Evolutionary conservation across 2,329 filamentous ascomycete genomes (phyloP), one percentile per base, ranked within the genome.

Genomic region (Fusarium concolor): DNA sequence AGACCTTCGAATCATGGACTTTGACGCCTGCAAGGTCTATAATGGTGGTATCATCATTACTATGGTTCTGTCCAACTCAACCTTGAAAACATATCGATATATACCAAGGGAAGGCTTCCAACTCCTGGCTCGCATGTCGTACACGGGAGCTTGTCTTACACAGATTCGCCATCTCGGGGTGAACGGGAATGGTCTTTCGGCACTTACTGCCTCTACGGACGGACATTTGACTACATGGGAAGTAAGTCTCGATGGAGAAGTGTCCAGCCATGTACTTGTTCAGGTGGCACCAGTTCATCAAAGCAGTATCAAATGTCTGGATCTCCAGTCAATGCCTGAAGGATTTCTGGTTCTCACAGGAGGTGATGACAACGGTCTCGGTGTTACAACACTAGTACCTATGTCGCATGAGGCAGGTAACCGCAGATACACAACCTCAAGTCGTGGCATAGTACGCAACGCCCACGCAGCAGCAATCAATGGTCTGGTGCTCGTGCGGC

Each of bases 351-450:
- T 97, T 18, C 77, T 92, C 6, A 94, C 93, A 0, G 93, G 92
- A 26, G 94, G 96, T 22, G 96, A 99, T 72, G 96, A 98, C 77
- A 96, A 96, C 65, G 90, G 91, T 5, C 77, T 98, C 1, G 90
- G 86, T 1, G 73, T 92, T 12, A 86, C 85, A 24, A 77, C 58
- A 0, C 52, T 80, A 31, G 62, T 56, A 8, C 60, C 64, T 41
- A 62, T 61, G 24, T 56, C 67, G 22, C 52, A 64, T 20, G 58
- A 70, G 22, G 28, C 46, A 43, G 67, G 49, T 33, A 62, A 51
- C 35, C 61, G 35, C 17, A 65, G 65, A 24, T 78, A 75, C 56
- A 69, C 57, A 11, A 62, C 77, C 14, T 63, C 58, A 10, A 57
- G 49, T 20, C 70, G 75, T 26, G 65, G 71, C 12, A 70, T 79